phyloP scores from a whole-genome alignment of 1,284 basidiomycete species.

The Amylostereum areolatum region DNA sequence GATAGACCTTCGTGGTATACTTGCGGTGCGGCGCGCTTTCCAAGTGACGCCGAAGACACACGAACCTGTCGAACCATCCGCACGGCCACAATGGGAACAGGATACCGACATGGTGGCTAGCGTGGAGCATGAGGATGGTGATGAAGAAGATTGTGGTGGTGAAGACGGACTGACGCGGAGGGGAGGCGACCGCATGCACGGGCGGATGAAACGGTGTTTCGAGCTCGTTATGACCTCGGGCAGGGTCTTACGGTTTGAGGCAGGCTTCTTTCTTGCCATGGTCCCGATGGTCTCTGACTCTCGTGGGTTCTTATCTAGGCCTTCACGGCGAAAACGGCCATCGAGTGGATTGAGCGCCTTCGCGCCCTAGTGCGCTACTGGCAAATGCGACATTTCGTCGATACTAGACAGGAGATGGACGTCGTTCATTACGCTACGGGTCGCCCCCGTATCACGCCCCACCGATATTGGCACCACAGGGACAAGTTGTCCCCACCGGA shows the following conservation, averaged over 20 bases:
- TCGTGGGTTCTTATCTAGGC: constrained; percentile 33
- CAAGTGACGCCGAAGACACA: constrained; percentile 37
- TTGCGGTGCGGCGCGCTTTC: constrained; percentile 58
- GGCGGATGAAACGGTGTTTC: constrained; percentile 67
- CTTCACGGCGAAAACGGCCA: constrained; percentile 54
- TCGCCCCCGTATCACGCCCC: constrained; percentile 53
- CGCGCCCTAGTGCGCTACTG: constrained; percentile 69
- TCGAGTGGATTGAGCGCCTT: constrained; percentile 77
- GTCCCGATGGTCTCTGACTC: constrained; percentile 6
- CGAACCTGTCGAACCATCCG: constrained; percentile 20
- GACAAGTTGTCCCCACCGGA: constrained; percentile 41
- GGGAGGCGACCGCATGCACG: constrained; percentile 34
- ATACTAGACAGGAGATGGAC: constrained; percentile 77
- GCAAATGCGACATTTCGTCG: constrained; percentile 63
- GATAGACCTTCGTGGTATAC: constrained; percentile 62
- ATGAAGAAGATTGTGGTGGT: constrained; percentile 63
- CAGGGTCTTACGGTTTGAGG: constrained; percentile 70
- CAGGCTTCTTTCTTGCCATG: constrained; percentile 19
- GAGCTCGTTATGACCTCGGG: constrained; percentile 72
- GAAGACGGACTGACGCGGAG: constrained; percentile 44
- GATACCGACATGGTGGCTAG: constrained; percentile 34
- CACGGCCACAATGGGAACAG: constrained; percentile 20
- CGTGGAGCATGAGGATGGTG: constrained; percentile 34
- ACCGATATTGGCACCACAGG: constrained; percentile 32
- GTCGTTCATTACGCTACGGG: constrained; percentile 47